Percentiles rank a stretch among this genome's conserved stretches.
phyloP scores from a whole-genome alignment of 2,329 filamentous ascomycete species.

The Tolypocladium ophioglossoides region DNA sequence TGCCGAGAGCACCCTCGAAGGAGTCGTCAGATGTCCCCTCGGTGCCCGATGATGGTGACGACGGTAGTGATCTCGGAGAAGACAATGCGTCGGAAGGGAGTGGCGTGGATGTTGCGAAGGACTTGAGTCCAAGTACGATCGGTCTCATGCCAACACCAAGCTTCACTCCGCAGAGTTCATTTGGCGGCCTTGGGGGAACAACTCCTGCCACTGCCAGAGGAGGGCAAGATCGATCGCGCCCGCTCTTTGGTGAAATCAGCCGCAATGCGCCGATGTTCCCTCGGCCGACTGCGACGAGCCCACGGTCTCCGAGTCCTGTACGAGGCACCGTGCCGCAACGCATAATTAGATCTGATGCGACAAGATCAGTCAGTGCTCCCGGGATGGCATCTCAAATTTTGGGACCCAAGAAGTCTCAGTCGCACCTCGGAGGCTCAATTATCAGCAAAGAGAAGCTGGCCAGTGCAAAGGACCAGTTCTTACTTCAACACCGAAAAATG shows the following conservation, averaged over 20 bases:
- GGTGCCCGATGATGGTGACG: slow-evolving; percentile 30
- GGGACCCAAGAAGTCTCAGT: slow-evolving; percentile 26
- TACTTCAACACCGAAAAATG: slow-evolving; percentile 38
- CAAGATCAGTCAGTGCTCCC: slow-evolving; percentile 50
- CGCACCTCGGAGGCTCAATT: slow-evolving; percentile 27
- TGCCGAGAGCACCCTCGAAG: slow-evolving; percentile 19
- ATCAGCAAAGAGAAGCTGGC: slow-evolving; percentile 22
- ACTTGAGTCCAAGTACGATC: slow-evolving; percentile 43
- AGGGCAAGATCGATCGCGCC: slow-evolving; percentile 30
- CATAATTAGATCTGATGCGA: slow-evolving; percentile 35
- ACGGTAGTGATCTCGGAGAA: slow-evolving; percentile 27
- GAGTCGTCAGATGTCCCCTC: slow-evolving; percentile 22
- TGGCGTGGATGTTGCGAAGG: slow-evolving; percentile 54
- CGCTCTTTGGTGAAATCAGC: slow-evolving; percentile 45
- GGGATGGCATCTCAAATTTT: slow-evolving; percentile 46
- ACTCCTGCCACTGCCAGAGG: slow-evolving; percentile 20
- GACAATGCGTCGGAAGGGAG: slow-evolving; percentile 46
- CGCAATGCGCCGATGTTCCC: slow-evolving; percentile 42
- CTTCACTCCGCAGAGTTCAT: slow-evolving; percentile 49
- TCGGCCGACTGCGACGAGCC: slow-evolving; percentile 43
- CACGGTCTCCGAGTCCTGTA: slow-evolving; percentile 63
- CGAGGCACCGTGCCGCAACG: slow-evolving; percentile 45
- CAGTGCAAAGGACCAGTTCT: slow-evolving; percentile 33
- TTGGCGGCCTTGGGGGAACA: slow-evolving; percentile 36
- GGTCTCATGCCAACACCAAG: slow-evolving; percentile 35